Evolutionary conservation across 2,329 filamentous ascomycete species (phyloP).

Genomic region (Neofusicoccum ribis): DNA sequence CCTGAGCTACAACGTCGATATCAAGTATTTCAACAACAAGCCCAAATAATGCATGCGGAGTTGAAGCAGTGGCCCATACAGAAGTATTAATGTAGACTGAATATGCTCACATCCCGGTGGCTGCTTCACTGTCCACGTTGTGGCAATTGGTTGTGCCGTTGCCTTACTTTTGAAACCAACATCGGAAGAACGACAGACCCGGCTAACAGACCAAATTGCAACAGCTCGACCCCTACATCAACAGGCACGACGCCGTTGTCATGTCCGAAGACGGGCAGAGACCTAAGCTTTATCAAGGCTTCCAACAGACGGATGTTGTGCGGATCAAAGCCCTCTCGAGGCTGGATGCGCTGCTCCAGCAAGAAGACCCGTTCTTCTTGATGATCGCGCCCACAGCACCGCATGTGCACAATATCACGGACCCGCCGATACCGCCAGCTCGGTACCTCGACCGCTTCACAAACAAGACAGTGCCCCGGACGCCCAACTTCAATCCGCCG

Average conservation of each 20-base stretch:
- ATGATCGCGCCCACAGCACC: slow-evolving; percentile 26
- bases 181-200: no score
- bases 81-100: no score
- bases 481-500: slow-evolving; percentile 28
- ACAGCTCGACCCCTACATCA: slow-evolving; percentile 30
- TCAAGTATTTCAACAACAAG: no score
- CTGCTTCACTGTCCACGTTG: no score
- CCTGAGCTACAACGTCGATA: no score
- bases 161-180: no score
- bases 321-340: slow-evolving; percentile 26
- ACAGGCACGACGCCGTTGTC: slow-evolving; percentile 29
- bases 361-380: slow-evolving; percentile 27
- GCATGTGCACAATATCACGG: slow-evolving; percentile 22
- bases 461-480: slow-evolving; percentile 1
- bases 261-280: slow-evolving; percentile 27
- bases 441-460: slow-evolving; percentile 25
- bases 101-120: no score
- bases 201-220: no score
- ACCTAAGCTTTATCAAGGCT: slow-evolving; percentile 26
- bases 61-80: no score
- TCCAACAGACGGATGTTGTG: slow-evolving; percentile 29
- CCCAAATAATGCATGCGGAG: no score
- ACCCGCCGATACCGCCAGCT: slow-evolving; percentile 20
- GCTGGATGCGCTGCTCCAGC: background rate
- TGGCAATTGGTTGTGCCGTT: no score